Evolutionary conservation across 2,329 filamentous ascomycete genomes (phyloP), one percentile per base, ranked within the genome.

Genomic region (Colletotrichum sojae): DNA sequence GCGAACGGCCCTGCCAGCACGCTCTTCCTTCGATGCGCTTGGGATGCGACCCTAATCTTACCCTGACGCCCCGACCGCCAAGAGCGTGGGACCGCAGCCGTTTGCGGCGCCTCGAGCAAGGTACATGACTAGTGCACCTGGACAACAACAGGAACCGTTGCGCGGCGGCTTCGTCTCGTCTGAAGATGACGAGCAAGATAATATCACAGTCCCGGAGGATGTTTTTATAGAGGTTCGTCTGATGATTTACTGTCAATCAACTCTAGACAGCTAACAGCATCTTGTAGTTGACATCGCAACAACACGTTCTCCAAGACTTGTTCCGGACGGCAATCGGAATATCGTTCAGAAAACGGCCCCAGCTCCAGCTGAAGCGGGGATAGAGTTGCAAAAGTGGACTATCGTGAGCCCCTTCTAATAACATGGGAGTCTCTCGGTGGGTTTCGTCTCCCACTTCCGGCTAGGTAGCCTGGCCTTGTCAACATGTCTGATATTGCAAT

Each of bases 361-460:
- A 55, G 36, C 16, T 15, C n/a, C 45, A 49, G 36, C 31, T 52
- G 43, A 22, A 56, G 55, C 66, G 66, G 67, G 57, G 52, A 68
- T 68, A 68, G 46, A 67, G 52, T 63, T 70, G 46, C 57, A 58
- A 22, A 39, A 46, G 63, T 68, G 67, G 63, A 63, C 48, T 49
- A 49, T 53, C 67, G 40, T 58, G 54, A 63, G 67, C 67, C 67
- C 67, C 63, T 70, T 70, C 52, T 54, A 70, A 62, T 62, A 53
- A 63, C 52, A 20, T 52, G 57, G 57, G 63, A 57, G 31, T 70
- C 31, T 39, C 20, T 45, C 20, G 55, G 66, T 66, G 66, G 66
- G 62, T 60, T 66, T 69, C 51, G 66, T 60, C 55, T 40, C 15
- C 55, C 61, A 20, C 45, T 60, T 56, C 27, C 31, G 49, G 62